Evolutionary conservation across 306 rosid species (phyloP).

Genomic region (Medicago arabica): DNA sequence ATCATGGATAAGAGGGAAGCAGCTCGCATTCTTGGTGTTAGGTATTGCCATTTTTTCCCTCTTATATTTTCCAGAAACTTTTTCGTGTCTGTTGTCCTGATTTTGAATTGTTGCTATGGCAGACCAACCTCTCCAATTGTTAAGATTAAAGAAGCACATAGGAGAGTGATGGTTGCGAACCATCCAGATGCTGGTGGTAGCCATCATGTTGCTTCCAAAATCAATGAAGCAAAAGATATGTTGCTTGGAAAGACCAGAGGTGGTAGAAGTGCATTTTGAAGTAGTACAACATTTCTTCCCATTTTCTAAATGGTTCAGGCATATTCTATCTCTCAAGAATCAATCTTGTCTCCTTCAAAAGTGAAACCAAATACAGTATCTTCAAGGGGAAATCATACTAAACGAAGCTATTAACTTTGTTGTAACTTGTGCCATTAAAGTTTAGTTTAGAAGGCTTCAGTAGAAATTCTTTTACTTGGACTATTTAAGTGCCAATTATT

Average conservation of each 20-base stretch:
- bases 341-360: neutral
- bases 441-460: conserved; percentile 20
- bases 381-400: no score
- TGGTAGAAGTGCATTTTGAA: conserved; percentile 76
- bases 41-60: conserved; percentile 49
- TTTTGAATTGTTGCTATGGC: conserved; percentile 22
- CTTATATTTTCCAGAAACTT: neutral
- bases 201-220: conserved; percentile 92
- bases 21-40: conserved; percentile 74
- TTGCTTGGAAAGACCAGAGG: conserved; percentile 71
- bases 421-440: neutral
- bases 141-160: conserved; percentile 84
- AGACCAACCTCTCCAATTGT: conserved; percentile 69
- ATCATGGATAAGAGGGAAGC: conserved; percentile 85
- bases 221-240: conserved; percentile 87
- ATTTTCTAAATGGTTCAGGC: no score
- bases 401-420: no score
- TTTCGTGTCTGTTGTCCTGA: conserved; percentile 28
- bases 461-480: neutral
- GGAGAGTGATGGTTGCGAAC: conserved; percentile 96
- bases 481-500: neutral
- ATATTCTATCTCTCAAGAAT: neutral
- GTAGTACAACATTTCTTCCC: neutral
- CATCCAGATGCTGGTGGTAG: conserved; percentile 99
- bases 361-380: no score